Conservation (phyloP, 805 yeast genomes). For the Huiozyma sinensis region DNA sequence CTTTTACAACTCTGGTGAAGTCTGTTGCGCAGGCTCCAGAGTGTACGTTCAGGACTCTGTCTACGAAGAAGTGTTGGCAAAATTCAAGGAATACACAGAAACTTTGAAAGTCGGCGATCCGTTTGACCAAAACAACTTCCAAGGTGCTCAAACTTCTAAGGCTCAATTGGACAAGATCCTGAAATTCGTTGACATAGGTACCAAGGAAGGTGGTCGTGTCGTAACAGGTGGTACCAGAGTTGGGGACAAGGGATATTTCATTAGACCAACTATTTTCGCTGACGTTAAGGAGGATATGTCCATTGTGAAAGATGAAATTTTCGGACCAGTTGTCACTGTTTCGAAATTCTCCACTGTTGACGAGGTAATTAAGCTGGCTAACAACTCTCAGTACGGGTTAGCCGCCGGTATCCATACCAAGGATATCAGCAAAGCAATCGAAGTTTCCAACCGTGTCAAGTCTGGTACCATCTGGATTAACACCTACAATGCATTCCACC, state of each 20-base stretch:
- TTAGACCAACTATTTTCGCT: conserved; percentile 66
- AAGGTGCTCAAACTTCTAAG: conserved; percentile 88
- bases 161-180: conserved; percentile 71
- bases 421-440: conserved; percentile 63
- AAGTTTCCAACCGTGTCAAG: conserved; percentile 60
- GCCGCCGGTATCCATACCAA: conserved; percentile 86
- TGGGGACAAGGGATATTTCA: conserved; percentile 53
- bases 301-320: conserved; percentile 68
- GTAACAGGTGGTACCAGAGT: conserved; percentile 60
- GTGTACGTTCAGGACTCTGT: conserved; percentile 76
- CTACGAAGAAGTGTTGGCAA: conserved; percentile 64
- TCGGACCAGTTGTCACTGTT: conserved; percentile 87
- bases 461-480: conserved; percentile 92
- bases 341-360: conserved; percentile 74
- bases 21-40: conserved; percentile 92
- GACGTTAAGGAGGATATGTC: conserved; percentile 58
- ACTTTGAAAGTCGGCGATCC: conserved; percentile 69
- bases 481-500: conserved; percentile 82
- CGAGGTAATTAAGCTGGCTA: conserved; percentile 69
- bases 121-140: conserved; percentile 63
- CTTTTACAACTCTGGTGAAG: conserved; percentile 91
- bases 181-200: conserved; percentile 65
- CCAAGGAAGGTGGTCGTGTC: conserved; percentile 72
- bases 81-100: conserved; percentile 44
- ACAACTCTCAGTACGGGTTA: conserved; percentile 73